Conservation (phyloP, 2,329 filamentous ascomycete species). For the Alternaria triticina region DNA sequence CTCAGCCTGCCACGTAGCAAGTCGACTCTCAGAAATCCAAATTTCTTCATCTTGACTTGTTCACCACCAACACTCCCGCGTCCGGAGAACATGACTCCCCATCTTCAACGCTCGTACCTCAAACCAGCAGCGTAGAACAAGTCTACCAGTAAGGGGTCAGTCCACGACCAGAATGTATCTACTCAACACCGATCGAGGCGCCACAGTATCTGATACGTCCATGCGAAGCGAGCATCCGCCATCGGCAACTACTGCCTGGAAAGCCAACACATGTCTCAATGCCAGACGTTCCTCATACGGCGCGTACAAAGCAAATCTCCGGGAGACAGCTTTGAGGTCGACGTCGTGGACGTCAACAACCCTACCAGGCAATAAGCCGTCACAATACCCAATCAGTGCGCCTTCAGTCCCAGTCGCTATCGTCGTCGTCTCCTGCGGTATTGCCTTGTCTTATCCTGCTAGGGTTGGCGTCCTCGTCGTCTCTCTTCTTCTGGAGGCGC, state of each 20-base stretch:
- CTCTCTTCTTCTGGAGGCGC: conserved; percentile 69
- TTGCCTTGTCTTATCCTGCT: conserved; percentile 55
- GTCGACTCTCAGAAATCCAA: not conserved
- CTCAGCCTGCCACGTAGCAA: not conserved
- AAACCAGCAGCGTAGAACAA: not conserved
- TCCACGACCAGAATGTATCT: not conserved
- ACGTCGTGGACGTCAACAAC: not conserved
- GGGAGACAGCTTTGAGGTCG: not conserved
- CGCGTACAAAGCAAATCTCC: not conserved
- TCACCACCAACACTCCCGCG: not conserved
- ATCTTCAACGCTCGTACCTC: not conserved
- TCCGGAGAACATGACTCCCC: not conserved
- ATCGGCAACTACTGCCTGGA: not conserved
- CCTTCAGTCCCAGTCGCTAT: conserved; percentile 66
- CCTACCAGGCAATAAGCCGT: not conserved
- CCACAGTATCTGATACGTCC: not conserved
- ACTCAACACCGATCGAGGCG: not conserved
- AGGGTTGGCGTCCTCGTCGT: conserved; percentile 60
- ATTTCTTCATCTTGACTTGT: not conserved
- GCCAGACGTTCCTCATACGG: not conserved
- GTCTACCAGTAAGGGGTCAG: not conserved
- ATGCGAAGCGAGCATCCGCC: not conserved
- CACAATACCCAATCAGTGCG: not conserved
- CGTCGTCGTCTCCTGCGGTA: conserved; percentile 56
- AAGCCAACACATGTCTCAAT: not conserved